phyloP scores from a whole-genome alignment of 139 green algal species.

The Desmodesmus armatus region DNA sequence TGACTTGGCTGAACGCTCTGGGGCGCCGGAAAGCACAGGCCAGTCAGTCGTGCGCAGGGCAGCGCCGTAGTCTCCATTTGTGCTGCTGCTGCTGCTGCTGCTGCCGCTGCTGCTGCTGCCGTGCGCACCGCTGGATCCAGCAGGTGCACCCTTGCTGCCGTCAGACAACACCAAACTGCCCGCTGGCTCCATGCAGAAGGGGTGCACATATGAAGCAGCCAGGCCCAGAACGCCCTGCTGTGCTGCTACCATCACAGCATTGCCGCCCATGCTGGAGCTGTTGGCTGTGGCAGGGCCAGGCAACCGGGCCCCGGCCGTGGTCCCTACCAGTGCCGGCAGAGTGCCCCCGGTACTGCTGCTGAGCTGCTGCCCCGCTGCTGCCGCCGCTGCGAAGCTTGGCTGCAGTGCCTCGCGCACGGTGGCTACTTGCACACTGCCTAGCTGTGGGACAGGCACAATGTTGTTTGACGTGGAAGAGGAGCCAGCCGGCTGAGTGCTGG shows the following conservation, averaged over 20 bases:
- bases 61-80: not conserved
- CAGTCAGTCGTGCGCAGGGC: slow-evolving; percentile 15
- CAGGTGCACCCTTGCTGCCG: no score
- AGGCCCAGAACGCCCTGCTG: no score
- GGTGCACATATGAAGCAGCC: no score
- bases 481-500: no score
- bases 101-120: slow-evolving; percentile 44
- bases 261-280: not conserved
- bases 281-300: no score
- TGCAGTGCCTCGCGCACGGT: slow-evolving; percentile 22
- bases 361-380: slow-evolving; percentile 37
- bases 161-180: no score
- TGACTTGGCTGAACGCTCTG: not conserved
- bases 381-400: slow-evolving; percentile 40
- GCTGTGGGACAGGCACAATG: not conserved
- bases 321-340: no score
- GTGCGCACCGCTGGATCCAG: no score
- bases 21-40: slow-evolving; percentile 3
- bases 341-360: no score
- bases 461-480: no score
- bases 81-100: slow-evolving; percentile 37
- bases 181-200: no score
- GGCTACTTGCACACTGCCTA: not conserved
- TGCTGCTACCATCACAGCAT: slow-evolving; percentile 8
- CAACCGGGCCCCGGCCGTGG: no score